Base-by-base conservation (phyloP, 179 eudicot genomes). In the Spergularia azorica region DNA sequence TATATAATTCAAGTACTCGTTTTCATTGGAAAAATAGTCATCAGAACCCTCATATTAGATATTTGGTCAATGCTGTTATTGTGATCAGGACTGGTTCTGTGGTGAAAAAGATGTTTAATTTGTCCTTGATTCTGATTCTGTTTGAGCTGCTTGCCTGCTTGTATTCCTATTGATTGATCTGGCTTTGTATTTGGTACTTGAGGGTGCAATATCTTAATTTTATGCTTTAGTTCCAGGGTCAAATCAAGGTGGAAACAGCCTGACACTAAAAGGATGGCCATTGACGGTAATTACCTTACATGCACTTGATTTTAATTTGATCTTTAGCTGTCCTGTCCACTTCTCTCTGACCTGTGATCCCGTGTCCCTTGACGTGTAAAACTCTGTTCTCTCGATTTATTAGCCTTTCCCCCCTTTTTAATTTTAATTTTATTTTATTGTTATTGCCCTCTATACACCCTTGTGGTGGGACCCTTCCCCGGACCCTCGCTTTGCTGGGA, bases 201-300 rank as follows among this genome's bases (percentile, higher is more conserved):
- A 13, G n/a, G 46, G 32, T 71, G 26, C 76, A 26, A 51, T 61
- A 56, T 70, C 18, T 41, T 77, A 16, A 75, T 61, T n/a, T 17
- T 67, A 20, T 79, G 51, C 41, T 64, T 58, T 57, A 76, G 43
- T 70, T 77, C 58, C 86, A 84, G 86, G 85, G 72, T 77, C 86
- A 65, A 88, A 75, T 73, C 86, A 81, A 77, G 89, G 83, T 76
- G 83, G 83, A 21, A 86, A 84, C 86, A 84, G 76, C 73, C 80
- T 86, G 84, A 80, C 85, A 7, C 73, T 88, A 39, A 86, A 86
- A 74, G 88, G 91, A 60, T 84, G 86, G 86, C 91, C 91, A 58
- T 58, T 88, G 63, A 83, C 85, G 52, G 91, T 88, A 76, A 79
- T 77, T 71, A 61, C 61, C 54, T 41, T 57, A 14, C 11, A 43